Conservation (phyloP, 1,284 basidiomycete genomes). For the Ganoderma meredithae region DNA sequence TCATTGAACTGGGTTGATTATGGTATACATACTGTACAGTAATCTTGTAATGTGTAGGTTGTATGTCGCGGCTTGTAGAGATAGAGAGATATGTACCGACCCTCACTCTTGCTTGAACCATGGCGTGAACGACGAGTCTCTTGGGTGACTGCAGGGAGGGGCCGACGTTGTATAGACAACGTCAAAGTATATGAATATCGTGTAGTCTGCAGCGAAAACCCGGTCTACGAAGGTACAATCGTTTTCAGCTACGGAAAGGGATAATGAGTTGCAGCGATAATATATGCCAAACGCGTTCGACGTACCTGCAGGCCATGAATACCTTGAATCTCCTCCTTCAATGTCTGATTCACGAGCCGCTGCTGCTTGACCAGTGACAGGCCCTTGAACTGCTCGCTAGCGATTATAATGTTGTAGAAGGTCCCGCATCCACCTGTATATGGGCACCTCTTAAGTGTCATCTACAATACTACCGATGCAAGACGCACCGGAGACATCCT, state of each 20-base stretch:
- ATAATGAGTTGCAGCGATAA: neutral
- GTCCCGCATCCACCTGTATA: conserved; percentile 89
- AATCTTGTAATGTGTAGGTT: conserved; percentile 19
- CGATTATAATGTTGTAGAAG: conserved; percentile 94
- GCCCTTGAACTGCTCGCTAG: conserved; percentile 86
- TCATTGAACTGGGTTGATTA: conserved; percentile 16
- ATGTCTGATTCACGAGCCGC: conserved; percentile 84
- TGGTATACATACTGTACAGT: conserved; percentile 19
- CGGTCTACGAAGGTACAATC: conserved; percentile 26
- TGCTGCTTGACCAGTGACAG: conserved; percentile 94
- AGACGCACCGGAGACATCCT: conserved; percentile 86
- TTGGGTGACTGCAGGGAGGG: neutral
- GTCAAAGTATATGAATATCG: conserved; percentile 6
- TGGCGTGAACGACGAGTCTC: neutral
- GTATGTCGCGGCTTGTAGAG: conserved; percentile 23
- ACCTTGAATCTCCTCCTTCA: conserved; percentile 90
- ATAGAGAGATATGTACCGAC: conserved; percentile 18
- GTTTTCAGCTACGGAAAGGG: conserved; percentile 25
- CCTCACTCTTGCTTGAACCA: conserved; percentile 9
- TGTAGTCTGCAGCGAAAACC: neutral
- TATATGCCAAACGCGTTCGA: neutral
- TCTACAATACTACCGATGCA: neutral
- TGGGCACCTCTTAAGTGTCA: conserved; percentile 3
- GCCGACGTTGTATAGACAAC: neutral
- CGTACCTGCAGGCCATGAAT: conserved; percentile 95